Percentiles rank a stretch among this genome's conserved stretches.
These are phyloP conservation scores for Aegilops sharonensis DNA, from an alignment of 176 grass and related monocot species.

Conservation along the genomic window DNA sequence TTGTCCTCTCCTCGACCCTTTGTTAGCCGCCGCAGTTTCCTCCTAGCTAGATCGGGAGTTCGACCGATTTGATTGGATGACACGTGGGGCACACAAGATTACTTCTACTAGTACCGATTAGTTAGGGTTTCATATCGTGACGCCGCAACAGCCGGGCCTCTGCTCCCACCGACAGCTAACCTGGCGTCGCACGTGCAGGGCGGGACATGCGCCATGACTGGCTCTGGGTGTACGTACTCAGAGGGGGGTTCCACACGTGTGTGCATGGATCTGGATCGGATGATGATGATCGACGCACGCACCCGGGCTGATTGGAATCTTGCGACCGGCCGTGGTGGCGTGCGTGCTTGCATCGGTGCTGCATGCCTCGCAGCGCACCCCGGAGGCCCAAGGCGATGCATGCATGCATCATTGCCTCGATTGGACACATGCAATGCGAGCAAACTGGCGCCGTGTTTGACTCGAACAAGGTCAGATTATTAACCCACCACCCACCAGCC, in stretches of 20 bases:
- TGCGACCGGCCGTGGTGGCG: constrained; percentile 17
- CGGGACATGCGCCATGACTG: background rate
- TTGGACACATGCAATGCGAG: background rate
- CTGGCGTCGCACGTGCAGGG: constrained; percentile 20
- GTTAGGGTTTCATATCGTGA: background rate
- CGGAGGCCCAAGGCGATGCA: no score
- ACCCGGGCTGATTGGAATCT: constrained; percentile 28
- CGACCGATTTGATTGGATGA: background rate
- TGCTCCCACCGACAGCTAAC: background rate
- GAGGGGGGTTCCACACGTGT: constrained; percentile 7
- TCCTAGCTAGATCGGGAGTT: background rate
- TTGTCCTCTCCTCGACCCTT: background rate
- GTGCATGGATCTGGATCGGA: background rate
- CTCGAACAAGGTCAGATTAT: background rate
- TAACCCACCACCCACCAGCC: no score
- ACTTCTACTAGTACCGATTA: background rate
- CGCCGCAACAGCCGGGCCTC: background rate
- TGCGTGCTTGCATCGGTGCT: background rate
- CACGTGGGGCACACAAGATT: no score
- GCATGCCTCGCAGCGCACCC: no score
- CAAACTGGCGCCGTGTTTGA: background rate
- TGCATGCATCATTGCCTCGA: background rate
- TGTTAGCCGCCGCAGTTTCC: background rate
- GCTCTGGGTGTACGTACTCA: background rate
- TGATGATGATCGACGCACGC: background rate